These are phyloP conservation scores for Zelopaecilomyces penicillatus DNA, from an alignment of 2,329 filamentous ascomycete species.

Conservation along the genomic window DNA sequence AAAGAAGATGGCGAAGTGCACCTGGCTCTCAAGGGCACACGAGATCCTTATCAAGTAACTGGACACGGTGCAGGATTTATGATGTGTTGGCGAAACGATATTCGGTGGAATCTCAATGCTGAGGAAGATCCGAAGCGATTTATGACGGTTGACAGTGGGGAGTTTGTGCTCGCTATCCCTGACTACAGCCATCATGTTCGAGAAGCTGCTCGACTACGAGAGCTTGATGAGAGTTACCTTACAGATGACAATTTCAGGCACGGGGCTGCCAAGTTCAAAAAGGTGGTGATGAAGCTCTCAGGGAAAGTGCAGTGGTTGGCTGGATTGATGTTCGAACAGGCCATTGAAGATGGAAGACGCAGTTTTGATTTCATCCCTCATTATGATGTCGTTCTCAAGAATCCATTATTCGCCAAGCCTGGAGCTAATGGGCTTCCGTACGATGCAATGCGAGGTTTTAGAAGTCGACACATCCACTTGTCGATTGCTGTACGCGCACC, in stretches of 20 bases:
- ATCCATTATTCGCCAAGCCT: slow-evolving; percentile 63
- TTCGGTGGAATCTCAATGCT: slow-evolving; percentile 75
- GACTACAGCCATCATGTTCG: slow-evolving; percentile 86
- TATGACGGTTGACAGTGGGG: slow-evolving; percentile 91
- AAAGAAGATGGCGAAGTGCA: slow-evolving; percentile 94
- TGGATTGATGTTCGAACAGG: slow-evolving; percentile 85
- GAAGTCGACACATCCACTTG: slow-evolving; percentile 92
- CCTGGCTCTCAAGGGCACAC: slow-evolving; percentile 78
- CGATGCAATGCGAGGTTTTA: slow-evolving; percentile 93
- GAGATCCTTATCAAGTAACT: slow-evolving; percentile 89
- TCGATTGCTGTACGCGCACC: slow-evolving; percentile 88
- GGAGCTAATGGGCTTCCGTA: slow-evolving; percentile 50
- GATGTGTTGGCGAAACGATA: slow-evolving; percentile 97
- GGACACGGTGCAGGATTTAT: slow-evolving; percentile 90
- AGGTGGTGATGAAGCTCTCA: slow-evolving; percentile 97
- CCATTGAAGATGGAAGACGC: slow-evolving; percentile 61
- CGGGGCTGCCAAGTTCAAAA: slow-evolving; percentile 88
- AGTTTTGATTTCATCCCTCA: slow-evolving; percentile 88
- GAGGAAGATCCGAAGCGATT: slow-evolving; percentile 85
- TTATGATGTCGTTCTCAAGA: slow-evolving; percentile 80
- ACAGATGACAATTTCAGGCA: slow-evolving; percentile 59
- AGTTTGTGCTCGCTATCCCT: slow-evolving; percentile 88
- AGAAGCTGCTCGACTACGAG: slow-evolving; percentile 44
- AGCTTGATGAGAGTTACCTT: slow-evolving; percentile 50
- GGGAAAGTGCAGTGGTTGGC: slow-evolving; percentile 91